Evolutionary conservation across 306 rosid genomes (phyloP).

Genomic region (Medicago ruthenica): DNA sequence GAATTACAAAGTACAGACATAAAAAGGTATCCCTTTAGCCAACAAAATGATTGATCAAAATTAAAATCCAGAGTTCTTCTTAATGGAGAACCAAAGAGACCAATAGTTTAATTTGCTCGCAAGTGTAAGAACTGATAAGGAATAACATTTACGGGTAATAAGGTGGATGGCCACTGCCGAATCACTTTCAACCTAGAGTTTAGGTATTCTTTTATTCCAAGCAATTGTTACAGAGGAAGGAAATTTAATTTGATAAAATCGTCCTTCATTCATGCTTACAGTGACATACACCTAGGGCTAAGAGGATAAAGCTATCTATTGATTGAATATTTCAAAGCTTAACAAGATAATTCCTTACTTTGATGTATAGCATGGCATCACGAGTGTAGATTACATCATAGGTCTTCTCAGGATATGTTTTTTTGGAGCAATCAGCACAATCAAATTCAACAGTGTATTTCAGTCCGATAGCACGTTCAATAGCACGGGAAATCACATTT

Average conservation of each 20-base stretch:
- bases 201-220: constrained; percentile 6
- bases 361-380: constrained; percentile 84
- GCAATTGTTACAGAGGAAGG: constrained; percentile 3
- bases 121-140: constrained; percentile 18
- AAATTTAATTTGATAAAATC: constrained; percentile 1
- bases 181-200: neutral
- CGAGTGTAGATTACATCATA: constrained; percentile 90
- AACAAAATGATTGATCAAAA: neutral
- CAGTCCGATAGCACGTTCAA: constrained; percentile 86
- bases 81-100: neutral
- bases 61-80: neutral
- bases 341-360: constrained; percentile 55
- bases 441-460: constrained; percentile 81
- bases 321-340: constrained; percentile 19
- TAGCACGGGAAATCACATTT: constrained; percentile 91
- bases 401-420: constrained; percentile 65
- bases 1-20: constrained; percentile 1
- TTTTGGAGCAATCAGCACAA: constrained; percentile 87
- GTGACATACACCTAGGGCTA: neutral
- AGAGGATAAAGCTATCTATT: constrained; percentile 10
- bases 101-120: neutral
- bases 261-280: neutral
- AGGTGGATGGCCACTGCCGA: neutral
- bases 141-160: neutral
- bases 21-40: neutral